These are phyloP conservation scores for Sindora glabra DNA, from an alignment of 306 rosid species.

Conservation along the genomic window DNA sequence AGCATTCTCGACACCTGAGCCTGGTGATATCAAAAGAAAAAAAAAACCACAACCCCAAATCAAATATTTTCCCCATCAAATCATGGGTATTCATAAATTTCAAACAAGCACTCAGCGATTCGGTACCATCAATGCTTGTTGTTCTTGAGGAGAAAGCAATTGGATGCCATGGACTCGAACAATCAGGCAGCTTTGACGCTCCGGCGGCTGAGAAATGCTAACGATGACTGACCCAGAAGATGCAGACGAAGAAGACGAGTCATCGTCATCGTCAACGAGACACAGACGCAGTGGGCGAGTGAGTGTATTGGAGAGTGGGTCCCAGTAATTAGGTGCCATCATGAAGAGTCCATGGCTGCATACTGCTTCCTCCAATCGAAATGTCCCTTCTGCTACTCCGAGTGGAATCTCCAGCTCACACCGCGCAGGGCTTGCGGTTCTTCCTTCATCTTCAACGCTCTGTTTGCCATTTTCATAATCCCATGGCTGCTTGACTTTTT, in stretches of 20 bases:
- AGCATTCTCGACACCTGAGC: conserved; percentile 41
- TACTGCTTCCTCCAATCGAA: conserved; percentile 30
- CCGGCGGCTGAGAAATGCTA: conserved; percentile 16
- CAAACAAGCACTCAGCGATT: background rate
- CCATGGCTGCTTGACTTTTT: background rate
- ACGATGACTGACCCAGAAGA: conserved; percentile 13
- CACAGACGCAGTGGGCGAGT: conserved; percentile 28
- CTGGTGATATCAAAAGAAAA: background rate
- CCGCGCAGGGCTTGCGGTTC: background rate
- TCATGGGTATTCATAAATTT: background rate
- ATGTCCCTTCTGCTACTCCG: conserved; percentile 7
- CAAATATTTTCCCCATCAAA: background rate
- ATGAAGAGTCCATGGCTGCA: conserved; percentile 50
- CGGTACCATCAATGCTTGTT: conserved; percentile 16
- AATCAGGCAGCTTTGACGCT: background rate
- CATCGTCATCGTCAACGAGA: background rate
- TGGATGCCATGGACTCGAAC: conserved; percentile 11
- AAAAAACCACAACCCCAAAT: background rate
- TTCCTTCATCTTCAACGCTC: background rate
- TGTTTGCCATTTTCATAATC: no score
- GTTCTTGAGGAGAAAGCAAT: conserved; percentile 15
- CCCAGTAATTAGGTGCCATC: conserved; percentile 53
- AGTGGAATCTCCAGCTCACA: conserved; percentile 19
- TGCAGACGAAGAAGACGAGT: background rate
- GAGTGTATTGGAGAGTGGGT: conserved; percentile 41